Base-by-base conservation (phyloP, 1,284 basidiomycete species). In the Papiliotrema flavescens region DNA sequence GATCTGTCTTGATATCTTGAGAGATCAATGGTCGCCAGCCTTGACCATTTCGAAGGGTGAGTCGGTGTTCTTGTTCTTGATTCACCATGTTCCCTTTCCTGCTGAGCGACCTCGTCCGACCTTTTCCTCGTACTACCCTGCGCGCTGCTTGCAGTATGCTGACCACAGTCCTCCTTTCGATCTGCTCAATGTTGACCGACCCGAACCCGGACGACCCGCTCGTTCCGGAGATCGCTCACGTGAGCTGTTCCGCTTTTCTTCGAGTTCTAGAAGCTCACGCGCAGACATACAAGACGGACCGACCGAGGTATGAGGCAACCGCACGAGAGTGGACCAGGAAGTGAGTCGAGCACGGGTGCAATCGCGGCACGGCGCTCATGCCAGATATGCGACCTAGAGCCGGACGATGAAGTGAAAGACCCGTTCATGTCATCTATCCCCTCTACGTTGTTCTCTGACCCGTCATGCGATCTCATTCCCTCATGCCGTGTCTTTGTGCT, bases 281-380 rank as follows among this genome's bases (percentile, higher is more conserved):
- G 15, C 47, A 94, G 79, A 79, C 92, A 65, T 97, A 95, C 85
- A 95, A 95, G 89, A 94, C 89, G 46, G 91, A 96, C 77, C 85
- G 90, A 68, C 80, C 88, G 63, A 85, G 90, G 70, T 96, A 96
- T 76, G 93, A 96, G 78, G 87, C 90, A 60, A 96, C 90, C 28
- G 93, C 93, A 43, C 83, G 91, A 80, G 93, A 96, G 81, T 96
- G 92, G 92, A 93, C 92, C 76, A 86, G 91, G 84, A 95, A 95
- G 91, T 95, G 61, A 68, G 73, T 61, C 76, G 77, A 47, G 79
- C 80, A 68, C 9, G 11, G 37, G 40, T 35, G 13, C 34, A 24
- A 11, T 6, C 47, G 47, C 55, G 58, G 54, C n/a, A 56, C 49
- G 3, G 5, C 15, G 39, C 39, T 40, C 23, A n/a, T 14, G 39